phyloP scores from a whole-genome alignment of 116 monocot genomes.

The Phalaenopsis hybrid region DNA sequence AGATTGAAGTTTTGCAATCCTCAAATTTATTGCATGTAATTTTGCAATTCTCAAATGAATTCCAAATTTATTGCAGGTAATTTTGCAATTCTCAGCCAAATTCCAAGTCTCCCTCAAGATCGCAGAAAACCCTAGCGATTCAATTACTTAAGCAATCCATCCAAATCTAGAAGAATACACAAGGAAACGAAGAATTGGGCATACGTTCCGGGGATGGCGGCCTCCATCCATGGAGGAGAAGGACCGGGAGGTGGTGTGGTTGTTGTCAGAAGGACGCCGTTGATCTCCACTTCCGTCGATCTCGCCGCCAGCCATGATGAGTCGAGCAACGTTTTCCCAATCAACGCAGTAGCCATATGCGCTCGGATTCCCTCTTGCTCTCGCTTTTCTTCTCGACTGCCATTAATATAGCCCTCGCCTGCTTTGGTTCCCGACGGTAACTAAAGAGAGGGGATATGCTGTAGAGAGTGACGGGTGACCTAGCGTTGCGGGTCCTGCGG shows the following conservation, averaged over 20 bases:
- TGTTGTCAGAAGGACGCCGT: conserved; percentile 81
- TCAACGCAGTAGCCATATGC: background rate
- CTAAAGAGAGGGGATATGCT: too few species aligned
- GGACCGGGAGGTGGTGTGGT: conserved; percentile 48
- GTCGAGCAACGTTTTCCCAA: conserved; percentile 64
- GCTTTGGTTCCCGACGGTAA: too few species aligned
- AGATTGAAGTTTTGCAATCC: too few species aligned
- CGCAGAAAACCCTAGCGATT: background rate
- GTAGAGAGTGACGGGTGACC: too few species aligned
- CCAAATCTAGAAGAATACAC: background rate
- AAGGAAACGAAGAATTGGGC: background rate
- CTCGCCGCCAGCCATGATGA: conserved; percentile 94
- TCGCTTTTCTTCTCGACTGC: background rate
- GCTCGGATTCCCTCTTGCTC: background rate
- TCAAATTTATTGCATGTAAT: too few species aligned
- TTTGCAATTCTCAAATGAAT: too few species aligned
- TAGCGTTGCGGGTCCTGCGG: too few species aligned
- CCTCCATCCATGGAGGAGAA: conserved; percentile 70
- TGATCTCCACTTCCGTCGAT: conserved; percentile 63
- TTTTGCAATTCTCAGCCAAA: background rate
- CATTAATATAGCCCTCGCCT: too few species aligned
- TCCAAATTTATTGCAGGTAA: background rate
- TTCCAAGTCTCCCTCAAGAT: background rate
- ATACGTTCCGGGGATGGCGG: conserved; percentile 90
- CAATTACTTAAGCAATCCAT: background rate